Conservation (phyloP, 106 monocot species). For the Dioscorea alata region DNA sequence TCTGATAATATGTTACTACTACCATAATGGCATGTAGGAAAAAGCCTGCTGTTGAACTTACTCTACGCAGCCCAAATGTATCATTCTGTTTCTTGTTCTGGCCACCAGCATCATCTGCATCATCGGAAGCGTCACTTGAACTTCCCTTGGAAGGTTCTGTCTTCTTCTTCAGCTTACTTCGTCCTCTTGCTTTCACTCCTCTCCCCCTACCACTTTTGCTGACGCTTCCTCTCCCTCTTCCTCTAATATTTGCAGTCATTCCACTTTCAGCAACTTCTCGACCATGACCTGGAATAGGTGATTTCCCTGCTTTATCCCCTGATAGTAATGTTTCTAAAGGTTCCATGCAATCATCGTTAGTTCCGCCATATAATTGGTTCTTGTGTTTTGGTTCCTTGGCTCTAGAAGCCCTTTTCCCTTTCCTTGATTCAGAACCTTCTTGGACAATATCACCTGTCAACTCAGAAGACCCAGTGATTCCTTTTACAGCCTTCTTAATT, state of each 20-base stretch:
- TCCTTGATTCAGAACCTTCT: constrained; percentile 11
- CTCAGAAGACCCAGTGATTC: constrained; percentile 66
- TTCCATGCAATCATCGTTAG: constrained; percentile 3
- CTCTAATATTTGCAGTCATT: background rate
- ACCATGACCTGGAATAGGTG: constrained; percentile 5
- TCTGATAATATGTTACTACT: background rate
- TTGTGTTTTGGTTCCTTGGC: constrained; percentile 4
- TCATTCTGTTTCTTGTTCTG: constrained; percentile 3
- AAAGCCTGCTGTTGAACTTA: constrained; percentile 18
- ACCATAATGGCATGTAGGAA: background rate
- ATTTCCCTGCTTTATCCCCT: constrained; percentile 14
- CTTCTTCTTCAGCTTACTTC: constrained; percentile 4
- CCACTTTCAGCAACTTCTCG: constrained; percentile 5
- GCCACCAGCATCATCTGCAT: constrained; percentile 1
- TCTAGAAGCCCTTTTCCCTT: constrained; percentile 7
- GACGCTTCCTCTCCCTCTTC: constrained; percentile 14
- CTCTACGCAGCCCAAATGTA: constrained; percentile 33
- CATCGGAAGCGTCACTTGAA: constrained; percentile 23
- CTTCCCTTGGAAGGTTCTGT: constrained; percentile 13
- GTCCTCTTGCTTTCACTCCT: constrained; percentile 2
- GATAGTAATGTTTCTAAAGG: constrained; percentile 3
- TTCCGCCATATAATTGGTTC: constrained; percentile 4
- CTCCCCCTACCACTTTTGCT: constrained; percentile 21
- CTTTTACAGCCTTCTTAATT: constrained; percentile 91
- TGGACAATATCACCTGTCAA: constrained; percentile 30